Evolutionary conservation across 768 basidiomycete genomes (phyloP), one percentile per base, ranked within the genome.

Genomic region (Boletus rubescentipes): DNA sequence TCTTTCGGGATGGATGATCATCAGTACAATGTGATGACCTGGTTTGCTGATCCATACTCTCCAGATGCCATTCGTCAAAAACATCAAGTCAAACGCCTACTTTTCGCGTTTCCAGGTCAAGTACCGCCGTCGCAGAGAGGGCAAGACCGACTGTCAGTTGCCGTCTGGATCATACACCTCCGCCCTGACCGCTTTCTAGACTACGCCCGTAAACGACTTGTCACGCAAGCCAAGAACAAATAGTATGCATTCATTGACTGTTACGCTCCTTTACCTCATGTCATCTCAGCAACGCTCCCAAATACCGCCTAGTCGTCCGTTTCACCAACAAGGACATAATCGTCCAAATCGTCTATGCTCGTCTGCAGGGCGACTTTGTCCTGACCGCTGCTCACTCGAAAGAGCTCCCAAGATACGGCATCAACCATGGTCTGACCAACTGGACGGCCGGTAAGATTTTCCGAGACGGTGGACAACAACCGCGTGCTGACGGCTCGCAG

Each of bases 211-310:
- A 97, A 98, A 79, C 87, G 95, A 62, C 84, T 99, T 51, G 86
- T 98, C 61, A 86, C 91, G 55, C 97, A 99, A 82, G 94, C 97
- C 55, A 99, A 99, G 84, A 98, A 98, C 86, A 98, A 98, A 81
- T 98, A 97, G 88, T 89, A 70, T 32, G 85, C 74, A 10, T 53
- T 16, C 37, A 20, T 32, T 49, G 20, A 38, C 26, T 21, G 18
- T 40, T 18, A 10, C 30, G 18, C 9, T 39, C 2, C 26, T 51
- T 42, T 21, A 5, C 39, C 61, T 72, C 42, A 59, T 49, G 1
- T 2, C 5, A 23, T 34, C 30, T 5, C 38, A 91, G 89, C 79
- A 96, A 96, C 66, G 92, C 93, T 36, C 94, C 95, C 51, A 97
- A 98, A 78, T 97, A 97, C 78, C 93, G 95, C 64, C 87, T 98